phyloP scores from a whole-genome alignment of 2,329 filamentous ascomycete species.

The Didymosphaeria variabile region DNA sequence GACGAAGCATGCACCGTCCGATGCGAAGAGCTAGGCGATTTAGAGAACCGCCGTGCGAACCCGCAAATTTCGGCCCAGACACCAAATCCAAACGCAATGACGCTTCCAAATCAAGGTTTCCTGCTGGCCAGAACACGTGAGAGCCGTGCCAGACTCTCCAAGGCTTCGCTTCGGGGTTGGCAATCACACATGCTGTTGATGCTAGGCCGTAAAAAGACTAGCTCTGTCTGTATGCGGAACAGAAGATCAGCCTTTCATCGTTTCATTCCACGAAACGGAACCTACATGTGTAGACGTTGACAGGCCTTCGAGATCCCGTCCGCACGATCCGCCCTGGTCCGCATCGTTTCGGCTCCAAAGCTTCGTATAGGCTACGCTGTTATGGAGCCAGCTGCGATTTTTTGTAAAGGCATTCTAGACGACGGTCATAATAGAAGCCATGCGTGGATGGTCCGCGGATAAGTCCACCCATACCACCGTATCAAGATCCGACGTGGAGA shows the following conservation, averaged over 20 bases:
- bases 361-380: no score
- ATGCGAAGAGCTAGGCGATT: neutral
- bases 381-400: no score
- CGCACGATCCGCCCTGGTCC: neutral
- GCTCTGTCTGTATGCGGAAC: no score
- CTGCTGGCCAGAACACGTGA: neutral
- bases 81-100: neutral
- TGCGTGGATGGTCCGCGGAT: no score
- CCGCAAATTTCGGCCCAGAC: neutral
- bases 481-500: no score
- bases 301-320: constrained; percentile 18
- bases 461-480: no score
- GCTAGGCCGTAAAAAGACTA: neutral
- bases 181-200: neutral
- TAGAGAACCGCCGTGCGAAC: neutral
- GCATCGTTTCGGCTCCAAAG: no score
- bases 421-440: no score
- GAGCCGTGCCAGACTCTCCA: neutral
- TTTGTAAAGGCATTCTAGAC: no score
- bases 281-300: neutral
- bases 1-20: neutral
- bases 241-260: neutral
- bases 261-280: neutral
- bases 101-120: neutral
- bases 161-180: neutral